Evolutionary conservation across 108 stramenopile genomes (phyloP).

Genomic region (Seminavis robusta): DNA sequence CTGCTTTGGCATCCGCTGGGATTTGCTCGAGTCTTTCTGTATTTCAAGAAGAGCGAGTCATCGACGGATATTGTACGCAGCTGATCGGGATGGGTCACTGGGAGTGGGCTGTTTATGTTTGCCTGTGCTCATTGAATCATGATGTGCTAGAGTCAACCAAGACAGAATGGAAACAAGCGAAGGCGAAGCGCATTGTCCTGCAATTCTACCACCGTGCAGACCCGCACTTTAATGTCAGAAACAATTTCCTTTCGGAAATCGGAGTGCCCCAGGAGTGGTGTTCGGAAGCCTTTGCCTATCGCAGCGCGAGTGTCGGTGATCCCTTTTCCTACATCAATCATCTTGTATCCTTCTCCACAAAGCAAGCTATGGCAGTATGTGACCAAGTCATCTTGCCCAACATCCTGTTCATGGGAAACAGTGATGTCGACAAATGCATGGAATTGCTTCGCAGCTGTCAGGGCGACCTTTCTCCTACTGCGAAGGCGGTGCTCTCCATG

Average conservation of each 20-base stretch:
- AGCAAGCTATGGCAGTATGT: constrained; percentile 26
- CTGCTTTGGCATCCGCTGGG: constrained; percentile 45
- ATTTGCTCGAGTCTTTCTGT: constrained; percentile 25
- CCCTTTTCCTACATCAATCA: constrained; percentile 36
- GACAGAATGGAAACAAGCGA: no score
- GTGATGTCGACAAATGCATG: no score
- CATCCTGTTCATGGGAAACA: constrained; percentile 47
- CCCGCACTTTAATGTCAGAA: no score
- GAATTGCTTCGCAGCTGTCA: no score
- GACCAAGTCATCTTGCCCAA: constrained; percentile 52
- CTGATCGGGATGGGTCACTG: constrained; percentile 52
- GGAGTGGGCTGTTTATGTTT: constrained; percentile 82
- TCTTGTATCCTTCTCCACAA: constrained; percentile 26
- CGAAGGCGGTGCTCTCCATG: no score
- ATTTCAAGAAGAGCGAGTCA: constrained; percentile 39
- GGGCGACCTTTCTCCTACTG: no score
- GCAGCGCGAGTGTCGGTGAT: constrained; percentile 38
- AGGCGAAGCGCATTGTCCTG: no score
- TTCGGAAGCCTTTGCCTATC: constrained; percentile 45
- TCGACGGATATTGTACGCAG: constrained; percentile 61
- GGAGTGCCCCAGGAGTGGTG: constrained; percentile 62
- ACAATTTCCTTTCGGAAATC: constrained; percentile 46
- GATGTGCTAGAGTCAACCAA: no score
- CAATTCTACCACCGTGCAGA: no score
- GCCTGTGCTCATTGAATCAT: no score